Conservation (phyloP, 176 grass and related monocot genomes). For the Juncus effusus region DNA sequence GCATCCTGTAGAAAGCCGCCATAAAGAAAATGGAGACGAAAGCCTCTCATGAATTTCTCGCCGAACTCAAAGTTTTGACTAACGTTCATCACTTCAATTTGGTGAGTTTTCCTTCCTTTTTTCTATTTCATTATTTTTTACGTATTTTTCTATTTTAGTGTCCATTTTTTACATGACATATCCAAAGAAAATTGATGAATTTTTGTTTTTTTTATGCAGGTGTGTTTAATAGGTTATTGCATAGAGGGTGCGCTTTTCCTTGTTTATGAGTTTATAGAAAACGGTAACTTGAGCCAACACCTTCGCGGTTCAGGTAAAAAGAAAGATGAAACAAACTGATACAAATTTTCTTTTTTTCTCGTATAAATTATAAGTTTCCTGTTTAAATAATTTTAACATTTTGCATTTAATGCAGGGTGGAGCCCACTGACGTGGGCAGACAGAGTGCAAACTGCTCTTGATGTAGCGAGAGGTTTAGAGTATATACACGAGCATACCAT, state of each 20-base stretch:
- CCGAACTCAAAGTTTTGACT: conserved; percentile 95
- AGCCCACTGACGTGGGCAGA: conserved; percentile 65
- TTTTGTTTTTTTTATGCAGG: conserved; percentile 37
- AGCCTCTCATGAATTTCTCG: conserved; percentile 79
- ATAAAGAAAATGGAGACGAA: conserved; percentile 99
- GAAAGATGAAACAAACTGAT: neutral
- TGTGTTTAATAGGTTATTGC: conserved; percentile 90
- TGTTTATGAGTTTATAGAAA: conserved; percentile 89
- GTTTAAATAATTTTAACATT: conserved; percentile 24
- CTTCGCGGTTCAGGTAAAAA: conserved; percentile 65
- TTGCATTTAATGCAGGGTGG: conserved; percentile 37
- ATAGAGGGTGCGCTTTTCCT: conserved; percentile 81
- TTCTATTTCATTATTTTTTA: neutral
- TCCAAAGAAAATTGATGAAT: neutral
- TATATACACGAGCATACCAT: conserved; percentile 98
- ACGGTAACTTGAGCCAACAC: conserved; percentile 88
- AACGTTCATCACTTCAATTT: conserved; percentile 99
- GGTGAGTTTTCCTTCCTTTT: conserved; percentile 35
- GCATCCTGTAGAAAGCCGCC: conserved; percentile 63
- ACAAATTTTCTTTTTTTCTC: neutral
- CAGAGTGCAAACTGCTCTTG: conserved; percentile 85
- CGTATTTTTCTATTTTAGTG: neutral
- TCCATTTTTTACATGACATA: neutral
- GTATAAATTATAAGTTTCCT: conserved; percentile 1
- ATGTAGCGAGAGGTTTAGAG: conserved; percentile 94